These are phyloP conservation scores for Xylaria sp. DNA, from an alignment of 2,329 filamentous ascomycete species.

Conservation along the genomic window DNA sequence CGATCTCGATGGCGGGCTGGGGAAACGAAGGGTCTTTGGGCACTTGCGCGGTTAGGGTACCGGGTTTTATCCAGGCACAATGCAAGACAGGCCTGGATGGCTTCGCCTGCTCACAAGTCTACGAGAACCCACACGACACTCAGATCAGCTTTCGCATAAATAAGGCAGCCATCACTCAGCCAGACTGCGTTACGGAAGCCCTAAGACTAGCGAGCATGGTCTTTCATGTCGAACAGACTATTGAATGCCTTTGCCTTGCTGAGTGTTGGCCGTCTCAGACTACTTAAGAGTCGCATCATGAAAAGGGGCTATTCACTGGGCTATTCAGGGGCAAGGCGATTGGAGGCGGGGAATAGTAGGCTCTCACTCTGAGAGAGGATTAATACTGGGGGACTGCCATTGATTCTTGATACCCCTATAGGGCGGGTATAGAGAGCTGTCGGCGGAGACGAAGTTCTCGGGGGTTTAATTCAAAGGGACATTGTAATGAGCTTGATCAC, in stretches of 20 bases:
- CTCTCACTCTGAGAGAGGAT: background rate
- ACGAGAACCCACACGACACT: slow-evolving; percentile 30
- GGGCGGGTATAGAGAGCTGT: background rate
- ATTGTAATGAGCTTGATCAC: background rate
- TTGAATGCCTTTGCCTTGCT: slow-evolving; percentile 36
- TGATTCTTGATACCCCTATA: background rate
- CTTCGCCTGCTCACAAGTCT: slow-evolving; percentile 24
- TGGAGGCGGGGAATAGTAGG: background rate
- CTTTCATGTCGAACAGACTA: slow-evolving; percentile 19
- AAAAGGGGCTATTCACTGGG: background rate
- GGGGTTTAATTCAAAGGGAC: background rate
- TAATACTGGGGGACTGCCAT: background rate
- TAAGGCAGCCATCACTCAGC: slow-evolving; percentile 29
- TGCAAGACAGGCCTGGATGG: slow-evolving; percentile 25
- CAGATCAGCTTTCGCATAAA: slow-evolving; percentile 31
- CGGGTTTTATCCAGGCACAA: slow-evolving; percentile 14
- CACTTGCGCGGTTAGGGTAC: slow-evolving; percentile 19
- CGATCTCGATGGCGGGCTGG: slow-evolving; percentile 34
- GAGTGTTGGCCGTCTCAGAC: slow-evolving; percentile 33
- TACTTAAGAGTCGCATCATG: background rate
- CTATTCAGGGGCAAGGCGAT: background rate
- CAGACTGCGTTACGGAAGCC: slow-evolving; percentile 33
- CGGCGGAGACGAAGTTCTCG: background rate
- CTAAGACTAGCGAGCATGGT: slow-evolving; percentile 19
- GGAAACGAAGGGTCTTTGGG: slow-evolving; percentile 27